phyloP scores from a whole-genome alignment of 306 rosid genomes.

The Notholithocarpus densiflorus region DNA sequence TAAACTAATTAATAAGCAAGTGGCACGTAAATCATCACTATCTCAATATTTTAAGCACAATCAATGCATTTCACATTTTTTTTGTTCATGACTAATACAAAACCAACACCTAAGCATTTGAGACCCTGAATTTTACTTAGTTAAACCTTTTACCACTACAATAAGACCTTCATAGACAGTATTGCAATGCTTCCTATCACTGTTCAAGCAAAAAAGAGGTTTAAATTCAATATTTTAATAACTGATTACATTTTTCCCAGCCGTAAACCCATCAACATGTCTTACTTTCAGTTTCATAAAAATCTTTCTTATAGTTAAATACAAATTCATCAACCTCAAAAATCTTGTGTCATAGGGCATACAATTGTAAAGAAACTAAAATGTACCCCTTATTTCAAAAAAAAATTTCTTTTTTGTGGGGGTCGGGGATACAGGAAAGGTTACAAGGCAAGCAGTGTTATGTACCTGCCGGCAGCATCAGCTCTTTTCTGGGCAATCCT shows the following conservation, averaged over 20 bases:
- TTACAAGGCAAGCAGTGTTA: not conserved
- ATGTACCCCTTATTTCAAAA: not conserved
- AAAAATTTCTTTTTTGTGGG: no score
- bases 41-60: not conserved
- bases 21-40: not conserved
- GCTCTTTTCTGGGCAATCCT: conserved; percentile 65
- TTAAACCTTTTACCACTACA: not conserved
- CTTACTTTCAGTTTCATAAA: not conserved
- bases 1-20: not conserved
- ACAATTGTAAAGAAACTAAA: not conserved
- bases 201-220: not conserved
- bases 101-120: not conserved
- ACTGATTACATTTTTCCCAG: not conserved
- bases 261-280: not conserved
- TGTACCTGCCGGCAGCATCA: conserved; percentile 75
- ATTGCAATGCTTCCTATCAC: not conserved
- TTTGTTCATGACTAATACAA: not conserved
- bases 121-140: not conserved
- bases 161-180: not conserved
- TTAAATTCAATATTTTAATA: not conserved
- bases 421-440: not conserved
- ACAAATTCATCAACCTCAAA: not conserved
- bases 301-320: not conserved
- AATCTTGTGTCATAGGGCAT: not conserved
- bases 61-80: not conserved